Evolutionary conservation across 495 filamentous ascomycete genomes (phyloP), one percentile per base, ranked within the genome.

Genomic region (Penicillium malachiteum): DNA sequence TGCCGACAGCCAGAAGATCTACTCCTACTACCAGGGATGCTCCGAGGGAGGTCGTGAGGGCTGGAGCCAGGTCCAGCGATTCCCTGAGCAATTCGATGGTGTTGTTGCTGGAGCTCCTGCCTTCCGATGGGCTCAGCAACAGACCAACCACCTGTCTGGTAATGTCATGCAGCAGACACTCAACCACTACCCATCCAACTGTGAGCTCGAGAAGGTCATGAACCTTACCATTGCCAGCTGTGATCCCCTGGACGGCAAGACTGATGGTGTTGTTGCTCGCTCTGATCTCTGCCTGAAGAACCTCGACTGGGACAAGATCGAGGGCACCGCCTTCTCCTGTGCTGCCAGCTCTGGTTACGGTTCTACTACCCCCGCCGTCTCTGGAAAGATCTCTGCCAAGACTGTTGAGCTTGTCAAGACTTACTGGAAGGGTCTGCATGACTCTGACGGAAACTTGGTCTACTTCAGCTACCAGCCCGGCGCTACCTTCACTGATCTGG

Each of bases 21-120:
- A 81, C 56, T 66, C 76, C 3, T 83, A 81, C 56, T 83, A 74
- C 48, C 74, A 81, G 41, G 78, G 78, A 0, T 83, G 80, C 58
- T 79, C 75, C 2, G 78, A 81, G 32, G 80, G 80, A 5, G 80
- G 80, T 3, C 67, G 78, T n/a, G 75, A 80, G 44, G 80, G 80
- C 3, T 60, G 56, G 58, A 79, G 71, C 39, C 77, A 81, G 56
- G 68, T 80, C 17, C 78, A 83, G 56, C 73, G 76, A 7, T 82
- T 64, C 54, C 66, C 60, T 0, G 68, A 73, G 7, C 63, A 77
- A 35, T 80, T 65, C 18, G 80, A 83, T 45, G 80, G 79, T 13
- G 71, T 66, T 5, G 65, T 70, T 3, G 68, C 69, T 32, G 78
- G 74, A 7, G 78, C 80, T 0, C 79, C 80, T 13, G 80, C 79